These are phyloP conservation scores for Cordyceps fumosorosea DNA, from an alignment of 2,329 filamentous ascomycete genomes.

Conservation along the genomic window DNA sequence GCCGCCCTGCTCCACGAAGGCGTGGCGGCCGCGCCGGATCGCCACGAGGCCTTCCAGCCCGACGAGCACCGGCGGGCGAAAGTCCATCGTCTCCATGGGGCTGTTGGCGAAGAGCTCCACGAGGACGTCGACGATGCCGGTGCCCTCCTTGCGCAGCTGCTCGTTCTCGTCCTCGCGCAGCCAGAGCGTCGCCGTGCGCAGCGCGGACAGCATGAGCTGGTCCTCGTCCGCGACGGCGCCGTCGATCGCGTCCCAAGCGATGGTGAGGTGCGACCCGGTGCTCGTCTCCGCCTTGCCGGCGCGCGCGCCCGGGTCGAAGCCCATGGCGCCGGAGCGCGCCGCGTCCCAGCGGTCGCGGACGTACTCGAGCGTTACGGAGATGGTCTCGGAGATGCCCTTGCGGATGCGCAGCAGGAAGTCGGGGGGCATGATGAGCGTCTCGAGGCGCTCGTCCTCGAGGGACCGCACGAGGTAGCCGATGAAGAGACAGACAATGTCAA, in stretches of 20 bases:
- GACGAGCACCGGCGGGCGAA: conserved; percentile 50
- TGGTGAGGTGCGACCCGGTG: conserved; percentile 38
- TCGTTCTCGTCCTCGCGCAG: conserved; percentile 63
- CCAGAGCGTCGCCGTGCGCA: conserved; percentile 57
- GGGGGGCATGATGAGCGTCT: conserved; percentile 42
- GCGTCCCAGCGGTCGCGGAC: conserved; percentile 66
- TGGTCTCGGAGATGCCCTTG: conserved; percentile 54
- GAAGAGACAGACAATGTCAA: conserved; percentile 56
- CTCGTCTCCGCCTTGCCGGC: conserved; percentile 35
- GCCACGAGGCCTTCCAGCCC: conserved; percentile 53
- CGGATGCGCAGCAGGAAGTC: conserved; percentile 56
- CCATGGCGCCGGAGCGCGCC: conserved; percentile 54
- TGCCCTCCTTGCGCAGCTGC: conserved; percentile 46
- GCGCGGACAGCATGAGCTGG: conserved; percentile 50
- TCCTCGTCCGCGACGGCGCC: conserved; percentile 42
- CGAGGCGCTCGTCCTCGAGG: conserved; percentile 40
- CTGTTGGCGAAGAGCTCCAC: conserved; percentile 41
- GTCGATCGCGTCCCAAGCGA: conserved; percentile 53
- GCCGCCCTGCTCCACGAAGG: conserved; percentile 44
- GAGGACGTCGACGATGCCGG: conserved; percentile 57
- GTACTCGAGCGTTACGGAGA: conserved; percentile 58
- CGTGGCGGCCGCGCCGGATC: conserved; percentile 38
- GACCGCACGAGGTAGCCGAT: conserved; percentile 50
- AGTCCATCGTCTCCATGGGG: conserved; percentile 37
- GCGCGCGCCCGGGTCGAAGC: conserved; percentile 53